Percentiles rank a stretch among this genome's conserved stretches.
Evolutionary conservation across 139 green algal genomes (phyloP).

Genomic region (Yamagishiella unicocca): DNA sequence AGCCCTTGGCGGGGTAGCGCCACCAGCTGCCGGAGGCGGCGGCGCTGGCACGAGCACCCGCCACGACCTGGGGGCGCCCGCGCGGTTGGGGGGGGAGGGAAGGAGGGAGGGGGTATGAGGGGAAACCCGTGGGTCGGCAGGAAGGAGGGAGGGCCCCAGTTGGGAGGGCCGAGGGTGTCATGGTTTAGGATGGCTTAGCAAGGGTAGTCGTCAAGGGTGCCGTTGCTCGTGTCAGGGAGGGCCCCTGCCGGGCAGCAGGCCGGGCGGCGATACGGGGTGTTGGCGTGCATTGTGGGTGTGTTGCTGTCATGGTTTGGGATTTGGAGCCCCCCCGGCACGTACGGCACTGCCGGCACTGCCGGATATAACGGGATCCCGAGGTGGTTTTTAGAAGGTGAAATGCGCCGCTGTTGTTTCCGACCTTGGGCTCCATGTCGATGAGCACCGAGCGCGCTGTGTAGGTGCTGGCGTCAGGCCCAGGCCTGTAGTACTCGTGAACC

Average conservation of each 20-base stretch:
- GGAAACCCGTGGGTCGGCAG: neutral
- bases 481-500: conserved; percentile 68
- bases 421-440: conserved; percentile 93
- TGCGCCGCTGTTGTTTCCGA: conserved; percentile 21
- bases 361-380: neutral
- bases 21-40: conserved; percentile 61
- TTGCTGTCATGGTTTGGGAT: neutral
- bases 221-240: neutral
- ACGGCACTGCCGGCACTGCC: neutral
- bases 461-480: neutral
- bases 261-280: too few relatives aligned
- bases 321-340: neutral
- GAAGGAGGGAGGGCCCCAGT: neutral
- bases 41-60: conserved; percentile 44
- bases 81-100: neutral
- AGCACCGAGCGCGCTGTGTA: conserved; percentile 77
- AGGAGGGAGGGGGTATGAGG: neutral
- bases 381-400: neutral
- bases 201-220: neutral
- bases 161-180: too few relatives aligned
- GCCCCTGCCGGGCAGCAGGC: neutral
- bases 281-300: neutral
- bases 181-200: neutral
- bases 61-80: conserved; percentile 54
- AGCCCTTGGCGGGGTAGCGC: conserved; percentile 62